A percentile compares a stretch with the other conserved stretches of the same genome.
Evolutionary conservation across 2,329 filamentous ascomycete genomes (phyloP).

Genomic region (Xylariaceae sp.): DNA sequence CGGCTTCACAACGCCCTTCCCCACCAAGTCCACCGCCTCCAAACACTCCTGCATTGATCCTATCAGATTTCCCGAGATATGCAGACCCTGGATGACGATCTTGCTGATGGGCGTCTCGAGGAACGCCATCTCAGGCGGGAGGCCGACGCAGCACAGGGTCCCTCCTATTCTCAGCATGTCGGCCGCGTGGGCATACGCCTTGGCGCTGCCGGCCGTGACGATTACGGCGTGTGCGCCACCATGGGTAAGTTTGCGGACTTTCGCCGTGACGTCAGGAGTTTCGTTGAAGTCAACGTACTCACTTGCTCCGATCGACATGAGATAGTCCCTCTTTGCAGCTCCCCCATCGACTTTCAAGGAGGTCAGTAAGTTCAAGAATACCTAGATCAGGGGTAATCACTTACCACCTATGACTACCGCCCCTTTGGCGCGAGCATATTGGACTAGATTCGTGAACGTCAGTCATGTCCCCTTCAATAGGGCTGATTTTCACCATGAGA

Average conservation of each 20-base stretch:
- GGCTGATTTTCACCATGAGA: neutral
- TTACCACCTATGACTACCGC: constrained; percentile 36
- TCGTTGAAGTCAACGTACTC: constrained; percentile 38
- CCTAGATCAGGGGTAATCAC: neutral
- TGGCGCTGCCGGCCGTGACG: constrained; percentile 38
- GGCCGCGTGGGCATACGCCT: constrained; percentile 38
- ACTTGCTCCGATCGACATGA: constrained; percentile 36
- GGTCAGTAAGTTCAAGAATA: neutral
- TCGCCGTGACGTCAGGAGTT: constrained; percentile 31
- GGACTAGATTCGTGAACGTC: constrained; percentile 29
- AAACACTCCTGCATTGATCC: constrained; percentile 42
- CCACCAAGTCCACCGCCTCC: constrained; percentile 41
- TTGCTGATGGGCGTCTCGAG: constrained; percentile 39
- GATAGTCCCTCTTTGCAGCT: constrained; percentile 34
- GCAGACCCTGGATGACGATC: constrained; percentile 42
- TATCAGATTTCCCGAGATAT: constrained; percentile 39
- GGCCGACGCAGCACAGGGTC: constrained; percentile 40
- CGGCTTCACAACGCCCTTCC: constrained; percentile 38
- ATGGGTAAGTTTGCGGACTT: constrained; percentile 35
- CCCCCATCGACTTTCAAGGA: constrained; percentile 33
- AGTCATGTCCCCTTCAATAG: neutral
- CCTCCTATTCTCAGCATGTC: constrained; percentile 41
- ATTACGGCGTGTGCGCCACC: constrained; percentile 39
- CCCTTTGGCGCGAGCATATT: constrained; percentile 39
- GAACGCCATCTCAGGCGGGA: constrained; percentile 35